A percentile compares a stretch with the other conserved stretches of the same genome.
Conservation (phyloP, 805 yeast genomes). For the Trichomonascus vanleenenianus region DNA sequence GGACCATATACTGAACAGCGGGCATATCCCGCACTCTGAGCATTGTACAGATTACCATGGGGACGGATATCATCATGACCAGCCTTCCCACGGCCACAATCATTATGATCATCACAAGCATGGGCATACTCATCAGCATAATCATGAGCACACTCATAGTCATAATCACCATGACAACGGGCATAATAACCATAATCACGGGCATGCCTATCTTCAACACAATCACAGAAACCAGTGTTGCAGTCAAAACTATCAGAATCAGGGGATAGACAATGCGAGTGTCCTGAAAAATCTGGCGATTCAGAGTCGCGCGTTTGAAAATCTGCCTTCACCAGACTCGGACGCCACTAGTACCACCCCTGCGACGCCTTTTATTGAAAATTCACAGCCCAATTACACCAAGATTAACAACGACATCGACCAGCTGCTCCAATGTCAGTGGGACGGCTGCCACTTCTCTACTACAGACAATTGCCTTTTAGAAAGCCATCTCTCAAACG, state of each 20-base stretch:
- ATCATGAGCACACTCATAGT: slow-evolving; percentile 8
- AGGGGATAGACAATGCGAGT: too few species aligned
- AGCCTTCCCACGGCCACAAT: background rate
- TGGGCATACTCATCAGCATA: background rate
- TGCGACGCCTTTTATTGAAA: too few species aligned
- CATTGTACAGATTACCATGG: slow-evolving; percentile 20
- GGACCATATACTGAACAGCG: too few species aligned
- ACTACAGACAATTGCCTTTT: slow-evolving; percentile 35
- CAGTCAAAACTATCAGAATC: too few species aligned
- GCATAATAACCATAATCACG: background rate
- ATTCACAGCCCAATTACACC: background rate
- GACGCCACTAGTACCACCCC: too few species aligned
- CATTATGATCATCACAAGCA: background rate
- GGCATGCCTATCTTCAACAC: background rate
- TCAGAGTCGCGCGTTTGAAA: too few species aligned
- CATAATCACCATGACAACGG: background rate
- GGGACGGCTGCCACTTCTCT: slow-evolving; percentile 54
- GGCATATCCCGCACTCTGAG: too few species aligned
- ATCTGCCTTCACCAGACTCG: background rate
- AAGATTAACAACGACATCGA: slow-evolving; percentile 5
- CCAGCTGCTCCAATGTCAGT: slow-evolving; percentile 40
- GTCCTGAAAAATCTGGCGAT: too few species aligned
- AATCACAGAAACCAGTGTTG: too few species aligned
- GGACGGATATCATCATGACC: slow-evolving; percentile 22
- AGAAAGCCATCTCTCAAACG: slow-evolving; percentile 38